Evolutionary conservation across 345 rosid species (phyloP).

Genomic region (Eucalyptus regnans): DNA sequence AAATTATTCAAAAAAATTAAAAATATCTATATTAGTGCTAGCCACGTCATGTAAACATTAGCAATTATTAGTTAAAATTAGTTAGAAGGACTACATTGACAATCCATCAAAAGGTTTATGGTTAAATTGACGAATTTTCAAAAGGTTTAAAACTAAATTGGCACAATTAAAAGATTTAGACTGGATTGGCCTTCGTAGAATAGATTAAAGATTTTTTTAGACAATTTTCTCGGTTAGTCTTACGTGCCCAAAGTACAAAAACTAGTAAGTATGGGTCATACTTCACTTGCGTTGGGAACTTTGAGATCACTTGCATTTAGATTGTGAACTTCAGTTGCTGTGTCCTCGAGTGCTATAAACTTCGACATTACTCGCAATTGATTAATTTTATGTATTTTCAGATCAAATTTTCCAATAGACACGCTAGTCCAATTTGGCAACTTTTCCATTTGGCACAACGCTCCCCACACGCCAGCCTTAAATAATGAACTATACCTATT

Average conservation of each 20-base stretch:
- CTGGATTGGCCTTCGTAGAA: rapidly evolving
- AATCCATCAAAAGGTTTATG: rapidly evolving
- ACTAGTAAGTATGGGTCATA: too few species aligned
- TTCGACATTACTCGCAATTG: background rate
- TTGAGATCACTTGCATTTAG: background rate
- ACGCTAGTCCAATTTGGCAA: background rate
- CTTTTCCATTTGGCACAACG: background rate
- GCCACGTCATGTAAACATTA: rapidly evolving
- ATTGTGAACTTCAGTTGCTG: background rate
- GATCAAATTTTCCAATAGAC: background rate
- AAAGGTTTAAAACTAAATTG: rapidly evolving
- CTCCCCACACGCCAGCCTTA: too few species aligned
- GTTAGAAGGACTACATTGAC: rapidly evolving
- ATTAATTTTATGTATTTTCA: background rate
- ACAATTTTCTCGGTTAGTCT: rapidly evolving
- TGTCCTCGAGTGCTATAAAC: background rate
- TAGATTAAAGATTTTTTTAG: background rate
- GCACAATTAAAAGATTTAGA: rapidly evolving
- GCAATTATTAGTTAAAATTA: too few species aligned
- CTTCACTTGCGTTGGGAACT: background rate
- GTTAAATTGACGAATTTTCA: too few species aligned
- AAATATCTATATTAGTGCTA: rapidly evolving
- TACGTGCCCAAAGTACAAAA: too few species aligned
- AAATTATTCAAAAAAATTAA: rapidly evolving
- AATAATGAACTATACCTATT: background rate